A percentile compares a stretch with the other conserved stretches of the same genome.
Conservation (phyloP, 345 rosid species). For the Sonneratia caseolaris region DNA sequence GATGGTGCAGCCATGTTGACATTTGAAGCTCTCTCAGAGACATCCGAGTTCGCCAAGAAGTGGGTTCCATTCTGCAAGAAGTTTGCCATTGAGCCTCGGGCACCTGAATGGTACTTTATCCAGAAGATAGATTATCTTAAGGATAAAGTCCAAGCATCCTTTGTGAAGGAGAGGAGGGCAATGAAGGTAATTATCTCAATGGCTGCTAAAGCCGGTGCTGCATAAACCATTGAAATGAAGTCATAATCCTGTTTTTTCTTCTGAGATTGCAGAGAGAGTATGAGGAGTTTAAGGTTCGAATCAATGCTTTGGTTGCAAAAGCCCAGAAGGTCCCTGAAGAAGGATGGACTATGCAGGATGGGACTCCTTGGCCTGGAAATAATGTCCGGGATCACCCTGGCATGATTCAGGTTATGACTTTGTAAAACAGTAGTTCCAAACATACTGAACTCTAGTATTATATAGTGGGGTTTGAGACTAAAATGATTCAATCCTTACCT, state of each 20-base stretch:
- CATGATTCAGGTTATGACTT: conserved; percentile 47
- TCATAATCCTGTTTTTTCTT: conserved; percentile 2
- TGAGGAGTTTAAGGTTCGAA: conserved; percentile 56
- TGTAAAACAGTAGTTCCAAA: background rate
- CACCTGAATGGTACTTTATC: conserved; percentile 62
- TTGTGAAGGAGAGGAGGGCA: conserved; percentile 55
- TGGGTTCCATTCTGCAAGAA: conserved; percentile 73
- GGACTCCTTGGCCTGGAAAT: conserved; percentile 74
- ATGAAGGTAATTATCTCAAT: conserved; percentile 41
- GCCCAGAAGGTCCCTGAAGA: conserved; percentile 55
- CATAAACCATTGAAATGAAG: background rate
- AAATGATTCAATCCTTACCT: background rate
- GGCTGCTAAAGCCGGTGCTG: background rate
- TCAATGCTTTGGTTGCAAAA: conserved; percentile 53
- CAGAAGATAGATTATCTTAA: conserved; percentile 51
- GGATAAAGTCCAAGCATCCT: conserved; percentile 43
- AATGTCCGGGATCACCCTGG: conserved; percentile 59
- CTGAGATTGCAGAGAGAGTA: conserved; percentile 44
- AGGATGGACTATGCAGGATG: conserved; percentile 71
- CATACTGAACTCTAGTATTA: background rate
- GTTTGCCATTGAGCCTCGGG: conserved; percentile 55
- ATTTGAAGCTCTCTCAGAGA: conserved; percentile 55
- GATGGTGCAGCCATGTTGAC: conserved; percentile 71
- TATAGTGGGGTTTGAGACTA: background rate
- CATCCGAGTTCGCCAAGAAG: conserved; percentile 60